phyloP scores from a whole-genome alignment of 768 basidiomycete genomes.

The Amanita rubescens region DNA sequence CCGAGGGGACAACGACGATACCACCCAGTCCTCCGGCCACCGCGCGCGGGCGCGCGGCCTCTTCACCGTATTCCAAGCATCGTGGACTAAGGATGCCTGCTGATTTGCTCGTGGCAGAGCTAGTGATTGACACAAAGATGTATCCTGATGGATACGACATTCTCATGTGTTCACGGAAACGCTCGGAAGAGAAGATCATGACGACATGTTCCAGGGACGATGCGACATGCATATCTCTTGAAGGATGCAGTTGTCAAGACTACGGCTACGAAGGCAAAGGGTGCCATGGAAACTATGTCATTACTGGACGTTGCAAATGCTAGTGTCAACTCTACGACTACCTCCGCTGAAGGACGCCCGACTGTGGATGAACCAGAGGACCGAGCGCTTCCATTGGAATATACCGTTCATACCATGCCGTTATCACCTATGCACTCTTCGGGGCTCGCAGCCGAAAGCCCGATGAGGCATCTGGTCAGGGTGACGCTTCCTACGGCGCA shows the following conservation, averaged over 20 bases:
- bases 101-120: slow-evolving; percentile 72
- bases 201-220: slow-evolving; percentile 11
- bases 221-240: slow-evolving; percentile 26
- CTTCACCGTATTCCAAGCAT: slow-evolving; percentile 48
- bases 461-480: slow-evolving; percentile 71
- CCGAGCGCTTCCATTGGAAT: slow-evolving; percentile 42
- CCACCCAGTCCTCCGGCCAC: background rate
- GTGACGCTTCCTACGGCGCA: slow-evolving; percentile 78
- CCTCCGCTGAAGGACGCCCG: no score
- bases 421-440: slow-evolving; percentile 78
- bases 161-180: slow-evolving; percentile 33
- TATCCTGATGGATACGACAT: slow-evolving; percentile 73
- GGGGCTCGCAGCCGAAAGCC: slow-evolving; percentile 39
- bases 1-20: background rate
- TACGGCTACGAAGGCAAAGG: slow-evolving; percentile 8
- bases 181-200: slow-evolving; percentile 23
- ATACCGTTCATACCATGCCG: slow-evolving; percentile 68
- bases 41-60: slow-evolving; percentile 31
- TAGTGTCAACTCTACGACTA: slow-evolving; percentile 8
- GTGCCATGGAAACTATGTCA: background rate
- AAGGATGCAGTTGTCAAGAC: slow-evolving; percentile 5
- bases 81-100: slow-evolving; percentile 53
- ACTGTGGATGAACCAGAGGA: background rate
- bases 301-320: background rate
- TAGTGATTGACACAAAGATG: slow-evolving; percentile 75